Percentiles rank a stretch among this genome's conserved stretches.
These are phyloP conservation scores for Phalaenopsis equestris DNA, from an alignment of 106 monocot genomes.

Conservation along the genomic window DNA sequence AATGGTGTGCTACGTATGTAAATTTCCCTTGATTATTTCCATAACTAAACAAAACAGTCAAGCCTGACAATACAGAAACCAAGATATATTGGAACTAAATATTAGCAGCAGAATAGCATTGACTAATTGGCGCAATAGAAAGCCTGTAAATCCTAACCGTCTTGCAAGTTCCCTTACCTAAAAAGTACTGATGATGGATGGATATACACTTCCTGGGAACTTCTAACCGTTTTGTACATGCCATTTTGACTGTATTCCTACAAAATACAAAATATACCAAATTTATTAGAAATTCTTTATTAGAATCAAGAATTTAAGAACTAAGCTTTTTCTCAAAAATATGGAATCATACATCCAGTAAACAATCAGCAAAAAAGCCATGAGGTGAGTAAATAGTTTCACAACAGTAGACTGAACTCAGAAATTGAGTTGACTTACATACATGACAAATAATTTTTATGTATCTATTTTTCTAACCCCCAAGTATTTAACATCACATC, in stretches of 20 bases:
- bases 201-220: conserved; percentile 92
- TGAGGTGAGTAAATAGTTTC: not conserved
- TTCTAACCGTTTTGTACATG: conserved; percentile 83
- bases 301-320: not conserved
- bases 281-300: not conserved
- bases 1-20: not conserved
- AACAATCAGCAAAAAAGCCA: not conserved
- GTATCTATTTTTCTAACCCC: no score
- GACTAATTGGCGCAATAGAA: not conserved
- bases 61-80: no score
- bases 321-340: not conserved
- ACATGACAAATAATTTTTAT: no score
- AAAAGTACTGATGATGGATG: conserved; percentile 95
- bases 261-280: conserved; percentile 8
- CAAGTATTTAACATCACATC: no score
- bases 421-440: no score
- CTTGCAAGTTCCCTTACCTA: conserved; percentile 25
- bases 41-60: not conserved
- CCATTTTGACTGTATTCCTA: conserved; percentile 84
- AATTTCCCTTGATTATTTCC: not conserved
- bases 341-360: not conserved
- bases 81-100: not conserved
- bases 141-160: not conserved
- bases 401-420: not conserved
- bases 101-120: not conserved